Conservation (phyloP, 768 basidiomycete species). For the Strobilomyces dryophilus region DNA sequence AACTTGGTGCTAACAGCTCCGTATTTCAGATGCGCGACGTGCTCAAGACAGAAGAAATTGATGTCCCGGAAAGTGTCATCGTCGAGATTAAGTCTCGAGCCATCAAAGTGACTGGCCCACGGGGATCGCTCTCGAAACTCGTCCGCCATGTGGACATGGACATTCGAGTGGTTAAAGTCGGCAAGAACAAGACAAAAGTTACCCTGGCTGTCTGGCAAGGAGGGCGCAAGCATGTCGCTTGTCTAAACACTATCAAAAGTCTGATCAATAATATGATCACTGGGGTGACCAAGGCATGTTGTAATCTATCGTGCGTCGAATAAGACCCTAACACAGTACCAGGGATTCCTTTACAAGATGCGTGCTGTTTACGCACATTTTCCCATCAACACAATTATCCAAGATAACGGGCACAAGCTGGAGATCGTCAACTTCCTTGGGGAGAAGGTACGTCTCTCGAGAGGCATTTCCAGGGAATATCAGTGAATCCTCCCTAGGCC, state of each 20-base stretch:
- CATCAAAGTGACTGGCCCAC: constrained; percentile 88
- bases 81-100: constrained; percentile 87
- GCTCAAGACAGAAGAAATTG: constrained; percentile 89
- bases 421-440: constrained; percentile 97
- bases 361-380: constrained; percentile 99
- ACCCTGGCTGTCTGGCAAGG: constrained; percentile 97
- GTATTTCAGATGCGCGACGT: constrained; percentile 80
- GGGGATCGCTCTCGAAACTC: constrained; percentile 89
- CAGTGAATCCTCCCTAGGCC: constrained; percentile 44
- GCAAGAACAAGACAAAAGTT: constrained; percentile 69
- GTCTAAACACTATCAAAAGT: constrained; percentile 93
- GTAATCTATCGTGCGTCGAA: neutral
- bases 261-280: constrained; percentile 96
- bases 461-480: neutral
- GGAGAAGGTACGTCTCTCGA: constrained; percentile 65
- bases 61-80: constrained; percentile 80
- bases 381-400: constrained; percentile 98
- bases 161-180: constrained; percentile 70
- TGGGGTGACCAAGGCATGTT: constrained; percentile 86
- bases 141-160: constrained; percentile 95
- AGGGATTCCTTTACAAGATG: constrained; percentile 99
- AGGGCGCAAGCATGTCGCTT: constrained; percentile 96
- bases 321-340: constrained; percentile 1
- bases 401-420: constrained; percentile 61
- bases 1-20: constrained; percentile 22